A percentile compares a stretch with the other conserved stretches of the same genome.
Evolutionary conservation across 495 filamentous ascomycete species (phyloP).

Genomic region (Delitschia confertaspora): DNA sequence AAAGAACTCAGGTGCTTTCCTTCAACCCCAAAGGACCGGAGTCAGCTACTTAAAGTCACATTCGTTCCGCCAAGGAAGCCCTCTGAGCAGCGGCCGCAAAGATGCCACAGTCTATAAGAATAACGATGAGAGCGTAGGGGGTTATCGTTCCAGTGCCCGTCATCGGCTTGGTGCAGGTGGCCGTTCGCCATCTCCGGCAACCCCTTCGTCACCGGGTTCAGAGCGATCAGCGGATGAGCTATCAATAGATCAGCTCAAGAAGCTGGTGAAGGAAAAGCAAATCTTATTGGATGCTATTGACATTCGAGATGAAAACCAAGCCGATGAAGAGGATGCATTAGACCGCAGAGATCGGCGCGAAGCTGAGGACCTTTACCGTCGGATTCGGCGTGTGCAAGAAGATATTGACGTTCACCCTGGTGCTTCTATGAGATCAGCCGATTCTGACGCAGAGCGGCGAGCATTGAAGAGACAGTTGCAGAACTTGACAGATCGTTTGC

Average conservation of each 20-base stretch:
- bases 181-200: slow-evolving; percentile 63
- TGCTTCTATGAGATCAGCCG: slow-evolving; percentile 58
- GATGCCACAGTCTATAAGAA: slow-evolving; percentile 97
- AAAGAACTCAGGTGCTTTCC: slow-evolving; percentile 72
- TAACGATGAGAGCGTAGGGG: slow-evolving; percentile 69
- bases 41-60: slow-evolving; percentile 95
- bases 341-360: slow-evolving; percentile 87
- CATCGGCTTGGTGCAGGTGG: slow-evolving; percentile 66
- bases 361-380: slow-evolving; percentile 86
- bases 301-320: slow-evolving; percentile 83
- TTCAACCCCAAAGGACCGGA: slow-evolving; percentile 92
- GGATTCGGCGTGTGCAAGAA: slow-evolving; percentile 89
- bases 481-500: slow-evolving; percentile 76
- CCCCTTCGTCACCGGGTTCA: slow-evolving; percentile 64
- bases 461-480: slow-evolving; percentile 82
- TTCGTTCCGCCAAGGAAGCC: slow-evolving; percentile 63
- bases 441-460: slow-evolving; percentile 79
- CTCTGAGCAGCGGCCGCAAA: slow-evolving; percentile 52
- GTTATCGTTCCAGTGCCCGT: slow-evolving; percentile 89
- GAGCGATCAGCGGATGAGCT: slow-evolving; percentile 66
- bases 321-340: slow-evolving; percentile 84
- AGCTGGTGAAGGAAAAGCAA: slow-evolving; percentile 92
- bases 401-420: slow-evolving; percentile 92
- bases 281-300: slow-evolving; percentile 95
- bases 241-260: slow-evolving; percentile 75